Conservation (phyloP, 306 rosid species). For the Gastrolobium villosum region DNA sequence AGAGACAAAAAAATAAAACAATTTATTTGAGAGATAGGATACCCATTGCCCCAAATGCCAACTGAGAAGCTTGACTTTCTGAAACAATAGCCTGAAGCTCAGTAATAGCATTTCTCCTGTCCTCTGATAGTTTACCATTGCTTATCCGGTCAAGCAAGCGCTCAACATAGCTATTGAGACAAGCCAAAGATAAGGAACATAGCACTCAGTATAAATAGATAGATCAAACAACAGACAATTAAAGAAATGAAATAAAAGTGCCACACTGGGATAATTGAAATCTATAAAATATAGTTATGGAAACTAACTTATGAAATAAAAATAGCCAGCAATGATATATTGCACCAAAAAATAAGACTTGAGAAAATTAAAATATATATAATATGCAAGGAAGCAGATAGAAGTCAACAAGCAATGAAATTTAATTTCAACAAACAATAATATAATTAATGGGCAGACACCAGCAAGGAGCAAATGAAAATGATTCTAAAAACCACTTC, state of each 20-base stretch:
- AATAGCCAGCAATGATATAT: constrained; percentile 27
- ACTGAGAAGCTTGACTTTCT: constrained; percentile 79
- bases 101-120: constrained; percentile 83
- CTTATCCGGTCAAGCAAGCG: constrained; percentile 91
- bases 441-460: background rate
- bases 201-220: constrained; percentile 29
- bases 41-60: constrained; percentile 98
- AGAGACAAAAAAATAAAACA: background rate
- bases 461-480: constrained; percentile 12
- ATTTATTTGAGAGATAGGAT: constrained; percentile 15
- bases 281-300: background rate
- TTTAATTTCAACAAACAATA: constrained; percentile 29
- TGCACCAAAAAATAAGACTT: constrained; percentile 19
- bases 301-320: background rate
- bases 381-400: constrained; percentile 10
- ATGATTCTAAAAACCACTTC: background rate
- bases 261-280: background rate
- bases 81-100: constrained; percentile 94
- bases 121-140: constrained; percentile 92
- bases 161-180: constrained; percentile 74
- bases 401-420: constrained; percentile 9
- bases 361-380: constrained; percentile 13
- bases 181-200: constrained; percentile 19
- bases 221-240: constrained; percentile 10
- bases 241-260: constrained; percentile 11